Evolutionary conservation across 208 protist genomes (phyloP).

Genomic region (Trichomonas tenax): DNA sequence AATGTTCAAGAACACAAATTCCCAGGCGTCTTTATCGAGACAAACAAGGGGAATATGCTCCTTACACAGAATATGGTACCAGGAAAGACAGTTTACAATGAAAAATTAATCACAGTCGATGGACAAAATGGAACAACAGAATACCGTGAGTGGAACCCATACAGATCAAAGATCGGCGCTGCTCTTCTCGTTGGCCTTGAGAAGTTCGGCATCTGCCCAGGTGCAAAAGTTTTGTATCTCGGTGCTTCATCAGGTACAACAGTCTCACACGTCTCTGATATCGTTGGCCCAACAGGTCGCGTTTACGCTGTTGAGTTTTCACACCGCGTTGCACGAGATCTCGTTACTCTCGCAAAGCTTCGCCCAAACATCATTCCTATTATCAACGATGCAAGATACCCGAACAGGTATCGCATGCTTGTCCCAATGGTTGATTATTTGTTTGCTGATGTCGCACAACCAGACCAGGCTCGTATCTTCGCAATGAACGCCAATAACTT

Average conservation of each 20-base stretch:
- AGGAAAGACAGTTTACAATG: constrained; percentile 96
- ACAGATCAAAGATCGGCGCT: constrained; percentile 96
- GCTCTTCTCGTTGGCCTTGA: constrained; percentile 91
- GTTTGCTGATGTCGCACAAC: constrained; percentile 99
- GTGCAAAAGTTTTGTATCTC: constrained; percentile 97
- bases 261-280: constrained; percentile 97
- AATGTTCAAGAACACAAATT: constrained; percentile 82
- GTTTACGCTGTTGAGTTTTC: constrained; percentile 99
- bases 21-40: constrained; percentile 91
- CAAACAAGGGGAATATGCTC: constrained; percentile 88
- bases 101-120: constrained; percentile 54
- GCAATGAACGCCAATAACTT: constrained; percentile 94
- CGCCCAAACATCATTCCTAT: constrained; percentile 99
- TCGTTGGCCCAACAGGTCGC: constrained; percentile 91
- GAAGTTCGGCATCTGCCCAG: constrained; percentile 89
- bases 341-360: constrained; percentile 97
- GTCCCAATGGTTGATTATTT: constrained; percentile 98
- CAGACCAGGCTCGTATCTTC: constrained; percentile 98
- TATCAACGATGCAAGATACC: constrained; percentile 98
- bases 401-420: constrained; percentile 95
- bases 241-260: constrained; percentile 99
- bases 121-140: constrained; percentile 62
- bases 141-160: constrained; percentile 99
- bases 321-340: constrained; percentile 89
- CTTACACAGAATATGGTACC: constrained; percentile 90